Evolutionary conservation across 2,329 filamentous ascomycete species (phyloP), one percentile per base, ranked within the genome.

Genomic region (Ophiocordyceps unilateralis): DNA sequence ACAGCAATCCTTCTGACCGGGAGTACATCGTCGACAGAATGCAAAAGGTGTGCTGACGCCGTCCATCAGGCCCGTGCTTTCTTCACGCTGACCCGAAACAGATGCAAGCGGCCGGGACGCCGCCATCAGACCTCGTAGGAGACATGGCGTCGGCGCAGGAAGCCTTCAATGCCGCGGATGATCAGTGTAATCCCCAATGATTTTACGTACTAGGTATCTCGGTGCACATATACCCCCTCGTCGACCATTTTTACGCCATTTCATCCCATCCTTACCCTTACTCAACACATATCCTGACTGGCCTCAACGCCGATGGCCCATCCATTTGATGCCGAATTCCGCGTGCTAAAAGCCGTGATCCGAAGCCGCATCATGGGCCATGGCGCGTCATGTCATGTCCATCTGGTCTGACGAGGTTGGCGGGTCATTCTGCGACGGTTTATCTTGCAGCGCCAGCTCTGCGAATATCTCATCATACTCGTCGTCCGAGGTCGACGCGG

Each of bases 21-120:
- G 85, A 93, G 57, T 95, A 87, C 61, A 91, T 98, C 53, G 89
- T 95, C 50, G 88, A 95, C 55, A 81, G 81, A 58, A 98, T 98
- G 91, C 89, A 96, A 61, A 89, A 89, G 78, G 89, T 94, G 62
- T 58, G 72, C 43, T 21, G 14, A 20, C 17, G 10, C 17, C 19
- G n/a, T 19, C 17, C 7, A 10, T 6, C 32, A 11, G n/a, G 10
- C 8, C 32, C 10, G n/a, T 7, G 24, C 15, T 12, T 15, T 4
- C 14, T 23, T 7, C 30, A 3, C 8, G 23, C 43, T 45, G 17
- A 42, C 22, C 21, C 5, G n/a, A 1, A 11, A 4, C 43, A 95
- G 89, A 98, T 98, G 91, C 91, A 98, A 88, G 81, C 81, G 42
- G 82, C 83, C 47, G 91, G 91, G 10, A 87, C 84, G 19, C 91